Base-by-base conservation (phyloP, 2,329 filamentous ascomycete species). In the Geosmithia flava region DNA sequence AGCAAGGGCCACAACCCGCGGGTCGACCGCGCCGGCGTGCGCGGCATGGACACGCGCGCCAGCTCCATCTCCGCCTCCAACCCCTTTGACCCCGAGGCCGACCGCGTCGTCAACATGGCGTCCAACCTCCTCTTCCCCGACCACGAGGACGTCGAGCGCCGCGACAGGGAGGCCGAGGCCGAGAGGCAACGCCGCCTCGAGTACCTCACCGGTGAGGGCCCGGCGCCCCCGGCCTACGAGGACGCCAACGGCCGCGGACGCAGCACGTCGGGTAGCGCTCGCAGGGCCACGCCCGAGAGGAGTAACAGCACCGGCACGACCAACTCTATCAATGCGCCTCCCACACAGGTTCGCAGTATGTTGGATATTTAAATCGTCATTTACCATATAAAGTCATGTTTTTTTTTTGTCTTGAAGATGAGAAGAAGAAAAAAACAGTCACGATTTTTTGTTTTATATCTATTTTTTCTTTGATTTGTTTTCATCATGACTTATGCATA, bases 261-360 rank as follows among this genome's bases (percentile, higher is more conserved):
- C 19, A 20, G 7, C 4, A 29, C 60, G 52, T 45, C 52, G 48
- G 51, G 50, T 17, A 11, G 33, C 13, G 52, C 47, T 20, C 55
- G 62, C 27, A 58, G 62, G 16, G 56, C 54, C 3, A 61, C 60
- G 3, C 62, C 58, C 11, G 64, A 62, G 29, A 65, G 73, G 44
- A 72, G 68, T 47, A 60, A 65, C 42, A 76, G 73, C 52, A 63
- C 65, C 1, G 66, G 61, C 44, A 75, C 74, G 37, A 63, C 61
- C n/a, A 59, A 66, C 44, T 77, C 74, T 5, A 61, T 71, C 13
- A 64, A 58, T 7, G 65, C 59, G n/a, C 69, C 68, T 48, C 73
- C 75, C n/a, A 73, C 77, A 56, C 69, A 76, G 55, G 62, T 79
- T 6, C 67, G 64, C 55, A 80, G 76, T 56, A 80, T 80, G 76